These are phyloP conservation scores for Ustilago bromivora DNA, from an alignment of 1,284 basidiomycete species.

Conservation along the genomic window DNA sequence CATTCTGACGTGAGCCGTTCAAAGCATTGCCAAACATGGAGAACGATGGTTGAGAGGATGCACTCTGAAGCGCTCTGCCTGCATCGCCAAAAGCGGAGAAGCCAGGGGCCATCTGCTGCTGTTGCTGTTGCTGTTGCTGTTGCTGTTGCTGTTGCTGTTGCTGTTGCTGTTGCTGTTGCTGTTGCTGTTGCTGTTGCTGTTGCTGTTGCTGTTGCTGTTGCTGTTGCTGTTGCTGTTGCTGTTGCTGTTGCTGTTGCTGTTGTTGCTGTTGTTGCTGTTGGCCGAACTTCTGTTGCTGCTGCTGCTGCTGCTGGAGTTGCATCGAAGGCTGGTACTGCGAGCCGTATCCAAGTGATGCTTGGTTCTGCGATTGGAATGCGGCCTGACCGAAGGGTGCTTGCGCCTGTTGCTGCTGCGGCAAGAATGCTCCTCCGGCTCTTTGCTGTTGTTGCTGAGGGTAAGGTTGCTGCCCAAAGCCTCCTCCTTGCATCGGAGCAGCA, in stretches of 20 bases:
- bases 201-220: slow-evolving; percentile 32
- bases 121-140: slow-evolving; percentile 17
- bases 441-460: slow-evolving; percentile 30
- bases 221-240: slow-evolving; percentile 16
- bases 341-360: not conserved
- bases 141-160: slow-evolving; percentile 19
- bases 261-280: slow-evolving; percentile 24
- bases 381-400: slow-evolving; percentile 25
- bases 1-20: slow-evolving; percentile 9
- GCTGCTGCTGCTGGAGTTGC: slow-evolving; percentile 17
- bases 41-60: slow-evolving; percentile 15
- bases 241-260: slow-evolving; percentile 13
- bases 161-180: slow-evolving; percentile 17
- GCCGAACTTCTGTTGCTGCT: slow-evolving; percentile 24
- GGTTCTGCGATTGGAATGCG: slow-evolving; percentile 19
- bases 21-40: slow-evolving; percentile 15
- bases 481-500: slow-evolving; percentile 18
- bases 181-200: slow-evolving; percentile 23
- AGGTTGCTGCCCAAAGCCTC: slow-evolving; percentile 19
- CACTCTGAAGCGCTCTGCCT: slow-evolving; percentile 11
- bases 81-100: slow-evolving; percentile 30
- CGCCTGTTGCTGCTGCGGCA: slow-evolving; percentile 16
- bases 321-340: slow-evolving; percentile 22
- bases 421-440: slow-evolving; percentile 11
- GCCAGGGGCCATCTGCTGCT: slow-evolving; percentile 19